Evolutionary conservation across 2,329 filamentous ascomycete genomes (phyloP).

Genomic region (Ceratocystis variospora): DNA sequence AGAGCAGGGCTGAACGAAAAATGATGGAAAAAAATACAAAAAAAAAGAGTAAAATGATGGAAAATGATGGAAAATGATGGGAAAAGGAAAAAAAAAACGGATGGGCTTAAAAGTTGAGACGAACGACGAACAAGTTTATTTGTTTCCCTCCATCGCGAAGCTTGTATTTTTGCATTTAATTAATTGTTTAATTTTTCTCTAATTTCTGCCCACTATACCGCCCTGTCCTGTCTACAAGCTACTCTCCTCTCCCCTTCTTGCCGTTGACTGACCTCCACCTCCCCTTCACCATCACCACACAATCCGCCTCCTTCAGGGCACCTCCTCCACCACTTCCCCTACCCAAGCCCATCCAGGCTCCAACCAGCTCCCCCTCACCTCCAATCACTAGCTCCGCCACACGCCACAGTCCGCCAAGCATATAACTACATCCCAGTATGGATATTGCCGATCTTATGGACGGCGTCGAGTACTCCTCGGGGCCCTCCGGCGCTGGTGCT

Average conservation of each 20-base stretch:
- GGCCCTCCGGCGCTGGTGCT: not conserved
- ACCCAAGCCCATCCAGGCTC: not conserved
- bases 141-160: not conserved
- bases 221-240: not conserved
- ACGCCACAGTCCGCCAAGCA: no score
- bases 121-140: not conserved
- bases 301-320: no score
- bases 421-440: not conserved
- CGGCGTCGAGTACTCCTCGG: slow-evolving; percentile 16
- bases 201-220: not conserved
- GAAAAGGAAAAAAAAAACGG: not conserved
- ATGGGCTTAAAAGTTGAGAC: not conserved
- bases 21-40: not conserved
- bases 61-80: not conserved
- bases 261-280: no score
- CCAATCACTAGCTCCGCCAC: slow-evolving; percentile 4
- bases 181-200: slow-evolving; percentile 9
- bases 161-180: slow-evolving; percentile 8
- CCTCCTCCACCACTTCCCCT: not conserved
- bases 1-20: not conserved
- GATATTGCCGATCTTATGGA: slow-evolving; percentile 19
- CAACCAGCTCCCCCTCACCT: not conserved
- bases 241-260: not conserved
- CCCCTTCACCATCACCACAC: no score
- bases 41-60: not conserved